These are phyloP conservation scores for Malbranchea cinnamomea DNA, from an alignment of 2,329 filamentous ascomycete species.

Conservation along the genomic window DNA sequence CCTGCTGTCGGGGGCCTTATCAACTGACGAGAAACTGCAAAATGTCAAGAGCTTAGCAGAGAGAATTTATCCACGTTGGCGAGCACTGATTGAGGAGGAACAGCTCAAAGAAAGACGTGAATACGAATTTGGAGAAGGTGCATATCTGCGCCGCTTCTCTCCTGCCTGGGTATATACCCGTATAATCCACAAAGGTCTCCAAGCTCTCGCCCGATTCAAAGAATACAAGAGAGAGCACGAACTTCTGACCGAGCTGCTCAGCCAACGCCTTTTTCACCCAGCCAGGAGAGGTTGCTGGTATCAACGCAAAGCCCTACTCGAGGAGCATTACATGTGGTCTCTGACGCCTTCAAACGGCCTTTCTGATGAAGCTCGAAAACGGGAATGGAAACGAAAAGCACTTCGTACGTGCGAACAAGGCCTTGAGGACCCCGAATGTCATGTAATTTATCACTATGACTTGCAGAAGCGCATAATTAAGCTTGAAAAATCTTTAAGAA, in stretches of 20 bases:
- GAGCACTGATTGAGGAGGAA: constrained; percentile 54
- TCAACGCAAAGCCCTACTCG: constrained; percentile 80
- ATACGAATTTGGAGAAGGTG: constrained; percentile 71
- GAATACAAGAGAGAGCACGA: constrained; percentile 62
- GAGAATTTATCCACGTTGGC: constrained; percentile 69
- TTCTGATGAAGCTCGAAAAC: constrained; percentile 51
- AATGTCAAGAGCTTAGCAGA: constrained; percentile 59
- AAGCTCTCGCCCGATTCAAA: constrained; percentile 68
- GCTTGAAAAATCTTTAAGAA: constrained; percentile 68
- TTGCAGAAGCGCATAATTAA: constrained; percentile 88
- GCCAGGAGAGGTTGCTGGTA: constrained; percentile 85
- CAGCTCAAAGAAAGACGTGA: constrained; percentile 59
- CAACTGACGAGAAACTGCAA: constrained; percentile 49
- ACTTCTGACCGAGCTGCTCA: constrained; percentile 58
- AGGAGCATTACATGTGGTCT: constrained; percentile 84
- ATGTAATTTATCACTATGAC: constrained; percentile 87
- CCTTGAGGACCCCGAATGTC: constrained; percentile 74
- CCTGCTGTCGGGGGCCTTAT: constrained; percentile 62
- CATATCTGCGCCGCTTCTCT: constrained; percentile 77
- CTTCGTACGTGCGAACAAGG: constrained; percentile 70
- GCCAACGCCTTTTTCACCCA: constrained; percentile 70
- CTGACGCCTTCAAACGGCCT: constrained; percentile 36
- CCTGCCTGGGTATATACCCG: constrained; percentile 88
- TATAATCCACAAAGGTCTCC: constrained; percentile 75
- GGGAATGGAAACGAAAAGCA: constrained; percentile 66